Conservation (phyloP, 140 eudicot species). For the Oenanthe javanica region DNA sequence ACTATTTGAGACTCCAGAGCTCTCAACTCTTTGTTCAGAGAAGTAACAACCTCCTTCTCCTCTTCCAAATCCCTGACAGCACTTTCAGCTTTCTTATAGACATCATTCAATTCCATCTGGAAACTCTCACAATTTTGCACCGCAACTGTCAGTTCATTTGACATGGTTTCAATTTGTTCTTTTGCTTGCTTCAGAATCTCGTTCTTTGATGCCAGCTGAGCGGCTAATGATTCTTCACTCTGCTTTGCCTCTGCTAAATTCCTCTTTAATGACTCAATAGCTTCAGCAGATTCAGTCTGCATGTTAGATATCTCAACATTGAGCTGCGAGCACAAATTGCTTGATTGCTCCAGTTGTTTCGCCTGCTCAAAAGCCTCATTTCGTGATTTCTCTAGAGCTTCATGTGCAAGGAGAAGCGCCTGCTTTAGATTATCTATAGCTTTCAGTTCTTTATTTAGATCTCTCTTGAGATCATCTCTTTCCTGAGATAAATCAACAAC, state of each 20-base stretch:
- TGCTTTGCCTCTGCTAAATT: slow-evolving; percentile 36
- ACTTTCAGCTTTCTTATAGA: slow-evolving; percentile 45
- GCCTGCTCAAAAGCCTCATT: slow-evolving; percentile 42
- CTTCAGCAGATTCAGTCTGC: slow-evolving; percentile 36
- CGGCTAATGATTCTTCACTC: slow-evolving; percentile 31
- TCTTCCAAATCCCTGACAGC: slow-evolving; percentile 33
- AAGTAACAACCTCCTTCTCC: slow-evolving; percentile 33
- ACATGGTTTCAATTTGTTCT: slow-evolving; percentile 30
- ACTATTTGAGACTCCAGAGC: slow-evolving; percentile 35
- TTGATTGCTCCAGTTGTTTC: slow-evolving; percentile 37
- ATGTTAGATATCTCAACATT: slow-evolving; percentile 40
- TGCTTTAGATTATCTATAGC: slow-evolving; percentile 33
- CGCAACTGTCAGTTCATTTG: slow-evolving; percentile 32
- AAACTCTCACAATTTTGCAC: slow-evolving; percentile 31
- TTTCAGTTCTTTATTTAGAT: slow-evolving; percentile 30
- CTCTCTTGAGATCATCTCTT: slow-evolving; percentile 37
- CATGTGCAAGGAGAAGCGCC: slow-evolving; percentile 30
- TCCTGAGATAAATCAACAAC: slow-evolving; percentile 36
- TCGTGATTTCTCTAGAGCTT: slow-evolving; percentile 27
- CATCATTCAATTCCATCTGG: slow-evolving; percentile 43
- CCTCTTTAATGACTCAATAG: slow-evolving; percentile 27
- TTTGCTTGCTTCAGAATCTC: slow-evolving; percentile 33
- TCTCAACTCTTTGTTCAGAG: slow-evolving; percentile 40
- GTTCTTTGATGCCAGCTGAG: slow-evolving; percentile 38
- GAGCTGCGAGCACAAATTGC: slow-evolving; percentile 37